Conservation (phyloP, 805 yeast genomes). For the Monosporozyma aerobia region DNA sequence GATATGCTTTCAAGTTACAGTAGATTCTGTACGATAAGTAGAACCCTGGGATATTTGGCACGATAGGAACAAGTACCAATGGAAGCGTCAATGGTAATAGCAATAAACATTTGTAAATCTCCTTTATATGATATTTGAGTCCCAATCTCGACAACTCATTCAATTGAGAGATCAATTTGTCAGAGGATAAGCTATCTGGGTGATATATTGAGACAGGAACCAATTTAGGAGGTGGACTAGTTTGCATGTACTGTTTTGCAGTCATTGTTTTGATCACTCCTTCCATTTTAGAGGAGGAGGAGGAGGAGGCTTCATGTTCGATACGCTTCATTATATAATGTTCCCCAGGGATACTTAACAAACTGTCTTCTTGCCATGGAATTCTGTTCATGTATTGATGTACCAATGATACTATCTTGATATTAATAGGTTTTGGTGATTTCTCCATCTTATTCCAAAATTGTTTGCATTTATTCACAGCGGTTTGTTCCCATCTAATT, state of each 20-base stretch:
- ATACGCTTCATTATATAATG: constrained; percentile 38
- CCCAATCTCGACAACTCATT: constrained; percentile 36
- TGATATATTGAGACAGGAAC: constrained; percentile 39
- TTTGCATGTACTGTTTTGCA: constrained; percentile 10
- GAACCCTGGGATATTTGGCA: constrained; percentile 90
- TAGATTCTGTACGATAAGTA: constrained; percentile 73
- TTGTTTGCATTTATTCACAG: constrained; percentile 41
- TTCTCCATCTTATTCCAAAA: constrained; percentile 55
- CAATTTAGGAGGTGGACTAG: constrained; percentile 7
- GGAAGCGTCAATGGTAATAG: constrained; percentile 76
- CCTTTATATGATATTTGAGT: constrained; percentile 44
- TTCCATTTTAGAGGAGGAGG: too few relatives aligned
- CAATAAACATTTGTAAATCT: constrained; percentile 43
- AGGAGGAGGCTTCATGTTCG: constrained; percentile 2
- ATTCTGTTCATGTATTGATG: constrained; percentile 48
- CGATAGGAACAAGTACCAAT: constrained; percentile 67
- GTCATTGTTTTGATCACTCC: constrained; percentile 8
- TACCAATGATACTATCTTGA: constrained; percentile 46
- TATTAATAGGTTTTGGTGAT: constrained; percentile 50
- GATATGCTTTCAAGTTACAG: constrained; percentile 71
- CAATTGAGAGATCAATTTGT: constrained; percentile 33
- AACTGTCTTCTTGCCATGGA: constrained; percentile 73
- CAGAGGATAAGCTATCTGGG: constrained; percentile 34
- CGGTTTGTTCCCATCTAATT: constrained; percentile 34
- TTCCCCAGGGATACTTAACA: constrained; percentile 68